Evolutionary conservation across 106 monocot species (phyloP), one percentile per base, ranked within the genome.

Genomic region (Agapanthus africanus): DNA sequence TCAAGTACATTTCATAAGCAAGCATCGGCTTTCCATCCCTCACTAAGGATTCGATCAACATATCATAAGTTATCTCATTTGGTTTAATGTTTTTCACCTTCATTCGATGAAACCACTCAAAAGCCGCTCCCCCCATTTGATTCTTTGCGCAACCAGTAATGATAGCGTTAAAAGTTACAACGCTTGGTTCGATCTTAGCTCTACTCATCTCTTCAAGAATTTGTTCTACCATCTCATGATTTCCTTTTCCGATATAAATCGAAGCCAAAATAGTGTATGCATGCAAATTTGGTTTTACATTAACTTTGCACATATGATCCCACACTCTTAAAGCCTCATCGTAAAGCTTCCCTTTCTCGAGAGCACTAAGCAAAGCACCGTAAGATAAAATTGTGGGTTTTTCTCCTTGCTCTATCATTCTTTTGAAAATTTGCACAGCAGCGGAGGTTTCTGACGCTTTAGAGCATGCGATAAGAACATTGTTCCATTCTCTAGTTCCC

Each of bases 31-130:
- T 91, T 16, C 80, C 86, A 73, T 92, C 88, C 16, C 51, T 37
- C 11, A 78, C 64, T 4, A 97, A 71, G 52, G 78, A 79, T 69
- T 82, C 82, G 32, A 97, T 76, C 70, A 97, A 39, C 81, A 89
- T 82, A 50, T 97, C 91, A 73, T 92, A 97, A 50, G 91, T 91
- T 49, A 91, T 79, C 71, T 82, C 80, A 71, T 97, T 91, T 27
- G 95, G 95, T 27, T 60, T 54, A 57, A 97, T 65, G 56, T 85
- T 89, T 37, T 46, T 59, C 21, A 74, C 69, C 32, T 92, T 92
- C 95, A 97, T 97, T 0, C 82, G 71, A 52, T 89, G 78, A 80
- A 89, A 97, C 95, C 95, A 97, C 70, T 97, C 88, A 44, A 82
- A 79, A 65, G 91, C 91, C 59, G 80, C 65, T 41, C 76, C 75